phyloP scores from a whole-genome alignment of 179 eudicot genomes.

The Silene coronaria region DNA sequence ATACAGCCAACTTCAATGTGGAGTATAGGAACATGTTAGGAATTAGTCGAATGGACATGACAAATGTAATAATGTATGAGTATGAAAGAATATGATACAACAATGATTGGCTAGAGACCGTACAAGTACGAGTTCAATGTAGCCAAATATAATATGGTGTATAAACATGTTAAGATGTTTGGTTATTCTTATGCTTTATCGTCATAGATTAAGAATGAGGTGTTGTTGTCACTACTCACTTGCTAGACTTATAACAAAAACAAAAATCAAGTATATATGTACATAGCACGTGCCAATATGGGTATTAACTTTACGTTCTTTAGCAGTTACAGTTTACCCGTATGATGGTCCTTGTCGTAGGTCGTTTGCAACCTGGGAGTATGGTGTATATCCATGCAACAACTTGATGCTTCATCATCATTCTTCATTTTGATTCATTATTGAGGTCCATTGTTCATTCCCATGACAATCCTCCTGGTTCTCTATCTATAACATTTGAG shows the following conservation, averaged over 20 bases:
- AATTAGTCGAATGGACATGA: too few relatives aligned
- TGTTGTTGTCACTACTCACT: conserved; percentile 49
- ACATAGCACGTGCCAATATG: background rate
- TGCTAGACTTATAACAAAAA: conserved; percentile 42
- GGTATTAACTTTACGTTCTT: background rate
- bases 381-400: conserved; percentile 89
- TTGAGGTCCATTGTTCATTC: conserved; percentile 64
- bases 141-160: too few relatives aligned
- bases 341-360: conserved; percentile 33
- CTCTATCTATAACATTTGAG: conserved; percentile 79
- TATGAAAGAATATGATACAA: background rate
- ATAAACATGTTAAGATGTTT: too few relatives aligned
- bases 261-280: conserved; percentile 48
- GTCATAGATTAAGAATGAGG: conserved; percentile 9
- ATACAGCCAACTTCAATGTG: too few relatives aligned
- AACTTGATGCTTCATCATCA: conserved; percentile 40
- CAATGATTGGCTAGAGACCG: too few relatives aligned
- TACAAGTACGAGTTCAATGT: too few relatives aligned
- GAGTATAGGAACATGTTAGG: too few relatives aligned
- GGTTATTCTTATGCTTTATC: background rate
- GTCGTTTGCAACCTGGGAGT: conserved; percentile 74
- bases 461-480: conserved; percentile 77
- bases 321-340: conserved; percentile 11
- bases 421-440: conserved; percentile 46
- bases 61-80: too few relatives aligned